Evolutionary conservation across 768 basidiomycete species (phyloP), one percentile per base, ranked within the genome.

Genomic region (Leccinum barrowsii): DNA sequence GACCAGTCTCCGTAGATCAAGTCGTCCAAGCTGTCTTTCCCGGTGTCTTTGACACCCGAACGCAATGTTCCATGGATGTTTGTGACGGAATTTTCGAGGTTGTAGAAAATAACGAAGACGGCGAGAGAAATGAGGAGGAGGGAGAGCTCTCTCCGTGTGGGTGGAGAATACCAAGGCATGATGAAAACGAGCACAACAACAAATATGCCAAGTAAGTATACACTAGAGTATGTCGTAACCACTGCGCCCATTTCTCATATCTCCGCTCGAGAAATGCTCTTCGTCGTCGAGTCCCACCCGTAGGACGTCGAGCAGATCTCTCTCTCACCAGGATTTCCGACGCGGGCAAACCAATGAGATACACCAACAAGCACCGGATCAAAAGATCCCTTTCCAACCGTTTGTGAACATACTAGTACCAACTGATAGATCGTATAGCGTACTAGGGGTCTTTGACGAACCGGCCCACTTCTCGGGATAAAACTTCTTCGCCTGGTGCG

Each of bases 311-410:
- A 98, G 81, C 22, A 98, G 77, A 70, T 99, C 97, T 0, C 97
- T 96, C 97, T 84, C 37, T 96, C 1, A 94, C 94, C 0, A 96
- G 97, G 48, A 98, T 97, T 71, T 99, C 97, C 26, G 89, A 89
- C 1, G 95, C 93, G 5, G 94, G 11, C 11, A 32, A 12, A 32
- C 5, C 32, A 12, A 32, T 32, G 65, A 93, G 86, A 72, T 94
- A 94, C 2, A 94, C 89, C 48, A 98, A 83, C 58, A 99, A 80
- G 76, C 97, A 99, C 17, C 97, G 87, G 66, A 98, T 97, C 40
- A 98, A 80, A 5, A 99, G 77, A 74, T 94, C 90, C 54, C 95
- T 84, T 75, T 98, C 96, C 17, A 98, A 80, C 72, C 35, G 22
- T 52, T 57, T 44, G 40, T 28, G 37, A 56, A 19, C 82, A 22